Evolutionary conservation across 2,329 filamentous ascomycete genomes (phyloP), one percentile per base, ranked within the genome.

Genomic region (Penicillium sp.): DNA sequence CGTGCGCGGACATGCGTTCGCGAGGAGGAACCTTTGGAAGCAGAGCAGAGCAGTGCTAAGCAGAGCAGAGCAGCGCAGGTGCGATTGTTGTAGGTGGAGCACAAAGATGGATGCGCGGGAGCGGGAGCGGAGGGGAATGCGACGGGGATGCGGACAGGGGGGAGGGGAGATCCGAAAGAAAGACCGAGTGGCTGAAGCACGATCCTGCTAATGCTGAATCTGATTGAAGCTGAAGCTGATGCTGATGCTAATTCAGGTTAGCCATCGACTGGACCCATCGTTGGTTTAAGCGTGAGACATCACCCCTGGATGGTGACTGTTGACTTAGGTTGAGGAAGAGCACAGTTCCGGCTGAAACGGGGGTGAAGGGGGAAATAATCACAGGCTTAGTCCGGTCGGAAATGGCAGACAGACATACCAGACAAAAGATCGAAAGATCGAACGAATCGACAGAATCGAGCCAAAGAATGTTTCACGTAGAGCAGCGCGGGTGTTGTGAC

Each of bases 391-490:
- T 27, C n/a, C 2, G 39, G 17, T 29, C 34, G 27, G 39, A 17
- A 12, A 10, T 18, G 33, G n/a, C n/a, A 44, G 12, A 33, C 13
- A 24, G 12, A 57, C 59, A 37, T 58, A 60, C 55, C 49, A 46
- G 42, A 5, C 4, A 3, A 24, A 15, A 40, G 12, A n/a, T n/a
- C n/a, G n/a, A n/a, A n/a, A n/a, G n/a, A n/a, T n/a, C n/a, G n/a
- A n/a, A n/a, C n/a, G n/a, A n/a, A n/a, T n/a, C n/a, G n/a, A n/a
- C n/a, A n/a, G n/a, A n/a, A n/a, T n/a, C n/a, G n/a, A n/a, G n/a
- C n/a, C n/a, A n/a, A n/a, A n/a, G n/a, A n/a, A n/a, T 17, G 55
- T 63, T 62, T 63, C 60, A 63, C 45, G 37, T 56, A 58, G 30
- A 60, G 42, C 46, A 40, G 50, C 58, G 59, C 59, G 59, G 52